phyloP scores from a whole-genome alignment of 108 stramenopile genomes.

The Asterionellopsis glacialis region DNA sequence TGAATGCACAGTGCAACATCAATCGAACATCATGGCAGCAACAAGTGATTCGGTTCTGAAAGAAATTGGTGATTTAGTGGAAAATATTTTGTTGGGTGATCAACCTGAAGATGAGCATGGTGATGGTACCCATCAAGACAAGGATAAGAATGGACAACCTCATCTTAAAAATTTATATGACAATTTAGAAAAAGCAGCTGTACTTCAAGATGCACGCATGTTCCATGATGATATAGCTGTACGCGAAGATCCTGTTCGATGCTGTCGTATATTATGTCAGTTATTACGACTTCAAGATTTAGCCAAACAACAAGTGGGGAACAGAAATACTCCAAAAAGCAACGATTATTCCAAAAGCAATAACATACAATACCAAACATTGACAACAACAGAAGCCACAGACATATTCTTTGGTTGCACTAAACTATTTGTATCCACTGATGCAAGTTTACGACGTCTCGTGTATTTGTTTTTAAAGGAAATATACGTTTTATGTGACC shows the following conservation, averaged over 20 bases:
- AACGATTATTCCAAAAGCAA: too few relatives aligned
- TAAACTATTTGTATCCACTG: constrained; percentile 68
- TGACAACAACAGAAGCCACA: constrained; percentile 35
- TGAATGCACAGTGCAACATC: too few relatives aligned
- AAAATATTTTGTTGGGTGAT: not conserved
- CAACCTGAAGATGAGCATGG: not conserved
- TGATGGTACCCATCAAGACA: too few relatives aligned
- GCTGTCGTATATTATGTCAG: constrained; percentile 78
- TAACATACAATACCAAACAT: not conserved
- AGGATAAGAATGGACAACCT: too few relatives aligned
- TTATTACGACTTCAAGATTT: constrained; percentile 56
- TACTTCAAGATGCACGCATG: constrained; percentile 70
- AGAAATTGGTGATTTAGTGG: not conserved
- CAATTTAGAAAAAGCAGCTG: constrained; percentile 63
- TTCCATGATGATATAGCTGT: constrained; percentile 67
- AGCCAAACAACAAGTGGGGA: constrained; percentile 26
- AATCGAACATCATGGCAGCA: not conserved
- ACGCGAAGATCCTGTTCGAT: constrained; percentile 47
- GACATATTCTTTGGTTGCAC: constrained; percentile 86
- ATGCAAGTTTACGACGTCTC: constrained; percentile 29
- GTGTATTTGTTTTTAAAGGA: constrained; percentile 81
- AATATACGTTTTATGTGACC: constrained; percentile 65
- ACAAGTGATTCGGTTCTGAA: constrained; percentile 4
- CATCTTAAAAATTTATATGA: not conserved
- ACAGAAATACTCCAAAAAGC: too few relatives aligned